These are phyloP conservation scores for Mortierella sp. DNA, from an alignment of 371 early-diverging fungal species.

Conservation along the genomic window DNA sequence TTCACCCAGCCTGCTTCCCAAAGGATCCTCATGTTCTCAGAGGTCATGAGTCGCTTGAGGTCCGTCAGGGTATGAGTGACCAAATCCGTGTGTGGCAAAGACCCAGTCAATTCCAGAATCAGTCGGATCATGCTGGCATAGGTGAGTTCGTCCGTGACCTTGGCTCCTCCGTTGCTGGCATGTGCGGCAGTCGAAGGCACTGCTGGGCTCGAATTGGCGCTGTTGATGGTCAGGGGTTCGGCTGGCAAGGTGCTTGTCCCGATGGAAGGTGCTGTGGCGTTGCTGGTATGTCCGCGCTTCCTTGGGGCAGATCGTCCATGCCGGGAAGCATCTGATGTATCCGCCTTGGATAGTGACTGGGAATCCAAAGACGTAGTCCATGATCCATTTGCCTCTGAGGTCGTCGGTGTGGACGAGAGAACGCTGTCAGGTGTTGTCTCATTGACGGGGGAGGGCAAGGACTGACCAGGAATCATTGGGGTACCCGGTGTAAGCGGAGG, in stretches of 20 bases:
- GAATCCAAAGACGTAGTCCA: constrained; percentile 3
- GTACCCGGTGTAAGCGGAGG: constrained; percentile 4
- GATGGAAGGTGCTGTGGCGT: constrained; percentile 27
- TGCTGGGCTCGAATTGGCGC: constrained; percentile 4
- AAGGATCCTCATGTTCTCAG: constrained; percentile 58
- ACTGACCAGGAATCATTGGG: neutral
- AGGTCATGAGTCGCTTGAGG: constrained; percentile 58
- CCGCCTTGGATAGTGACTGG: neutral
- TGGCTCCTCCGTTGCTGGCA: constrained; percentile 37
- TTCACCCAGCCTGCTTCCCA: constrained; percentile 61
- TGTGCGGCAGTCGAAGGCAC: neutral
- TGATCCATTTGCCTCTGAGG: neutral
- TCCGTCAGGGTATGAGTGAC: constrained; percentile 59
- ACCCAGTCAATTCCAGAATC: constrained; percentile 54
- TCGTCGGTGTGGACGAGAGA: neutral
- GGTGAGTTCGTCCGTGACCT: constrained; percentile 56
- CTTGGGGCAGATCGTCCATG: constrained; percentile 16
- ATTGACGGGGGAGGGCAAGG: neutral
- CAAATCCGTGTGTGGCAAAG: constrained; percentile 53
- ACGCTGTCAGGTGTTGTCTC: constrained; percentile 9
- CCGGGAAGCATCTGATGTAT: neutral
- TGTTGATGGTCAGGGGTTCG: constrained; percentile 24
- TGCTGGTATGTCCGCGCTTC: constrained; percentile 31
- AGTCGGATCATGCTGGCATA: constrained; percentile 58
- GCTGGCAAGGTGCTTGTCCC: constrained; percentile 37